Evolutionary conservation across 2,329 filamentous ascomycete species (phyloP), one percentile per base, ranked within the genome.

Genomic region (Spiromastix sp.): DNA sequence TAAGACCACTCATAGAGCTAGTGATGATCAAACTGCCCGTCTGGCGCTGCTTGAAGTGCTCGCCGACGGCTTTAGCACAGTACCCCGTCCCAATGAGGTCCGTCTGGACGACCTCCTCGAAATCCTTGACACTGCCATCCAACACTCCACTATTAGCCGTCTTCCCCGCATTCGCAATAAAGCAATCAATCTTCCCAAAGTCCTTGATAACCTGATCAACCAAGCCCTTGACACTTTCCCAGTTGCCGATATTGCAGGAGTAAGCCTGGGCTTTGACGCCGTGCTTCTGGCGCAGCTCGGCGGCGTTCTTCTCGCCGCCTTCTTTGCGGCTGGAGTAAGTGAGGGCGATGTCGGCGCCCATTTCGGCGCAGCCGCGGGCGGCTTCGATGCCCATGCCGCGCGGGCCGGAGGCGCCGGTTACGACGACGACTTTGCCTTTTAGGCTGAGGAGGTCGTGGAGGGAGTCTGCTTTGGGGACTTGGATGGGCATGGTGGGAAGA

Each of bases 11-110:
- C 67, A 72, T 81, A 48, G 69, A 74, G n/a, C 76, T 68, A 25
- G 77, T 81, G 56, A 79, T 75, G 59, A 81, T 66, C 54, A 81
- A 71, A 42, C 68, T 74, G 32, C 77, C 77, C 8, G 65, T 76
- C 48, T 74, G 72, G 42, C 72, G 70, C 61, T 78, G 63, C 60
- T 76, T 76, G 70, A 79, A 80, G 61, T 91, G 81, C 37, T 79
- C 72, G 21, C 86, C 87, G n/a, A 85, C 83, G 13, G 85, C 85
- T 66, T 89, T 84, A 17, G 85, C 85, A 43, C 85, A 93, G 72
- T 87, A 76, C 62, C 85, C 84, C 18, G 72, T 77, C 9, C 86
- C 87, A n/a, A 78, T 91, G 48, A 93, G 70, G 60, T 95, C 93
- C 51, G 89, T 79, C 49, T 81, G 74, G 59, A 93, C 71, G 67